A percentile compares a stretch with the other conserved stretches of the same genome.
Conservation (phyloP, 257 asterid species). For the Galeopsis tetrahit region DNA sequence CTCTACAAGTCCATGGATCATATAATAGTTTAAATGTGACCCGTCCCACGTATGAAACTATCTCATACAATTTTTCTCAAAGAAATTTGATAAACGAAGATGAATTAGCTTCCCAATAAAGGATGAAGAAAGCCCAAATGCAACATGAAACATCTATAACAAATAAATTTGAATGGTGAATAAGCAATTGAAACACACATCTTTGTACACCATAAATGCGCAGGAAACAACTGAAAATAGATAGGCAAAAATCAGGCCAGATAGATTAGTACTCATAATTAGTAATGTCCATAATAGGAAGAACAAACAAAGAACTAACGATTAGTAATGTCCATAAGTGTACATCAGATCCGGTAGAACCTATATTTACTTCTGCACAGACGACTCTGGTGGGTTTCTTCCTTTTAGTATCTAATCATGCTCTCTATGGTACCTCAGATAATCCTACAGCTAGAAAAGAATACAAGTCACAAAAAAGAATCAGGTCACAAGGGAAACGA, state of each 20-base stretch:
- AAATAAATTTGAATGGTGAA: too few species aligned
- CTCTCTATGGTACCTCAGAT: slow-evolving; percentile 31
- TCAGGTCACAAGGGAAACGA: not conserved
- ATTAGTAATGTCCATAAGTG: slow-evolving; percentile 29
- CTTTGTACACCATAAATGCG: not conserved
- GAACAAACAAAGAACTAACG: not conserved
- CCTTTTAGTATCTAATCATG: slow-evolving; percentile 14
- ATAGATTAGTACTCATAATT: not conserved
- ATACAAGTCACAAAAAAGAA: slow-evolving; percentile 34
- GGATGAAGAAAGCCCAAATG: too few species aligned
- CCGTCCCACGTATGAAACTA: too few species aligned
- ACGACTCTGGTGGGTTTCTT: not conserved
- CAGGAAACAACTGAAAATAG: not conserved
- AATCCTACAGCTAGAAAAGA: slow-evolving; percentile 34
- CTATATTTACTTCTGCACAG: slow-evolving; percentile 46
- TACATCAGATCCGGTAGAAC: slow-evolving; percentile 30
- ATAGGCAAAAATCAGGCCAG: not conserved
- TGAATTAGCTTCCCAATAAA: too few species aligned
- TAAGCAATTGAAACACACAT: not conserved
- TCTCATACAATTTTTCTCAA: too few species aligned
- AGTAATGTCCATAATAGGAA: not conserved
- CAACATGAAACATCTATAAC: too few species aligned
- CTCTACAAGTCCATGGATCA: too few species aligned
- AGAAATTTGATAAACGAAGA: too few species aligned
- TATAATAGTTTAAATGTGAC: too few species aligned